A percentile compares a stretch with the other conserved stretches of the same genome.
Evolutionary conservation across 169 alveolate species (phyloP).

Genomic region (Plasmodium billcollinsi): DNA sequence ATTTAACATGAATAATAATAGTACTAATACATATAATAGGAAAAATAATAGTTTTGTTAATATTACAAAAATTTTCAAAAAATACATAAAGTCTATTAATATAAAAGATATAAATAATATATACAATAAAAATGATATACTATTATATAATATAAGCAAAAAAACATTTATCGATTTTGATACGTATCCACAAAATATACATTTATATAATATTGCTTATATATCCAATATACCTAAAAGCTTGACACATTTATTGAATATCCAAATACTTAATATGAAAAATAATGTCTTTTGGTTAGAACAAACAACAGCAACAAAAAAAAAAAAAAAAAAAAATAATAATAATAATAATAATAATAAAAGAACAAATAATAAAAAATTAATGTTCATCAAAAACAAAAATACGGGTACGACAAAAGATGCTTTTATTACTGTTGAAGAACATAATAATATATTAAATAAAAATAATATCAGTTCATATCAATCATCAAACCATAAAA

Average conservation of each 20-base stretch:
- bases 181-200: slow-evolving; percentile 68
- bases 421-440: neutral
- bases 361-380: neutral
- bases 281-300: slow-evolving; percentile 58
- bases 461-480: neutral
- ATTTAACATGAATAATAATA: slow-evolving; percentile 2
- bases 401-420: neutral
- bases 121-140: slow-evolving; percentile 44
- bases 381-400: neutral
- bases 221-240: slow-evolving; percentile 42
- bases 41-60: slow-evolving; percentile 29
- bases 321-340: neutral
- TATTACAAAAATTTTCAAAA: neutral
- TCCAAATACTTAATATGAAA: slow-evolving; percentile 40
- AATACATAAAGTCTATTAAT: no score
- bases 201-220: slow-evolving; percentile 59
- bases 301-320: neutral
- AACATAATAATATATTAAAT: neutral
- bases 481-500: neutral
- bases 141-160: slow-evolving; percentile 57
- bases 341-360: neutral
- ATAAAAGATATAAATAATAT: neutral
- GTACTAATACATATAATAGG: slow-evolving; percentile 4
- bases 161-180: slow-evolving; percentile 75
- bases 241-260: slow-evolving; percentile 32